Evolutionary conservation across 140 eudicot species (phyloP), one percentile per base, ranked within the genome.

Genomic region (Bidens hawaiensis): DNA sequence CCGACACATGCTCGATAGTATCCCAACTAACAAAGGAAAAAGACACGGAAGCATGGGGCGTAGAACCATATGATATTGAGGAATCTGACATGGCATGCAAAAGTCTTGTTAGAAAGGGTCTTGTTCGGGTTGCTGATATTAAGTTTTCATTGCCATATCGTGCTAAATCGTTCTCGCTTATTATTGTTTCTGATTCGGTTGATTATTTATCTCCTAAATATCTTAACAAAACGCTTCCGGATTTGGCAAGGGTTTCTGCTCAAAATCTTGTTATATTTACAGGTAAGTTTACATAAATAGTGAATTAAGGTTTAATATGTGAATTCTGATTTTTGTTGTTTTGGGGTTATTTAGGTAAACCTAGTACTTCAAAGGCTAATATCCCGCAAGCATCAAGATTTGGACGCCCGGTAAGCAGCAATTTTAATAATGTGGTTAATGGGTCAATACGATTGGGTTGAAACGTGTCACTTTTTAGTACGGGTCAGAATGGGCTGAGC

Each of bases 31-130:
- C 83, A 51, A 83, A 76, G 71, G 93, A 81, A 67, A 88, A 81
- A 36, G 85, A 83, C 43, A 87, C 86, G 1, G 95, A 87, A 68
- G 95, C 93, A 30, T 87, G 86, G 88, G 95, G 95, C 54, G 82
- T 87, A 38, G 95, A 87, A 64, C 95, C 95, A 1, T 87, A 87
- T 65, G 95, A 87, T 57, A 72, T 81, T 0, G 95, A 87, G 66
- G 95, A 87, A 58, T 80, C 82, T 5, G 86, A 84, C 38, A 53
- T 53, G 12, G 58, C 65, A 51, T 87, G 95, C 81, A 81, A 78
- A 56, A 76, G 58, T 62, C 95, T 87, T 52, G 86, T 87, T 47
- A 85, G 74, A 55, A 83, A 75, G 82, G 95, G 95, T 70, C 67
- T 76, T 50, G 95, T 87, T 41, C 93, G 95, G n/a, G 95, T 83